Evolutionary conservation across 129 eudicot genomes (phyloP), one percentile per base, ranked within the genome.

Genomic region (Rutidosis leptorrhynchoides): DNA sequence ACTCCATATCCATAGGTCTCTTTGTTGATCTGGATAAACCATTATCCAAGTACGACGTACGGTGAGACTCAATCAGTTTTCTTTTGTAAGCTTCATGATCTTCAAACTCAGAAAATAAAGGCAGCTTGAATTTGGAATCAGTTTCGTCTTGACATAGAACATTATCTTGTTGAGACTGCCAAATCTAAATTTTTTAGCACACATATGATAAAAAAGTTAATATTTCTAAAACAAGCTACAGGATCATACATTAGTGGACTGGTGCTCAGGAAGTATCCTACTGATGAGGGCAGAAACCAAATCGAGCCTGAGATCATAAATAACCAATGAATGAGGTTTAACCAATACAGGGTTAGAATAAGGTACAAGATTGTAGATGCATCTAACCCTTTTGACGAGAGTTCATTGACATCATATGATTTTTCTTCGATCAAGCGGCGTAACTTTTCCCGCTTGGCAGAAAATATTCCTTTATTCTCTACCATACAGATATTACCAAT

Each of bases 201-300:
- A 26, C 12, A 70, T 20, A 37, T 29, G 19, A 2, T 51, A 69
- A 30, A 28, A 21, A 58, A 57, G 37, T 29, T 73, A 29, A 23
- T 1, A 28, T 23, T 43, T 54, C 11, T 68, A 46, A 6, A 62
- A 42, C 29, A 77, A 73, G 76, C 19, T 52, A 58, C 14, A 62
- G 57, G 70, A 30, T 51, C 83, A 59, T 85, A 92, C 98, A 23
- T 71, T 64, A 5, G 71, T 69, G 63, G 74, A 71, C n/a, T 60
- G 63, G 32, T 56, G 68, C 73, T 76, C 77, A 46, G 96, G 87
- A 25, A 80, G 81, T 61, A 92, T 79, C 72, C 96, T 87, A 65
- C 69, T 67, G 14, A 92, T 78, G 78, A 92, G 98, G 51, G 78
- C 67, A 55, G 84, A 61, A 59, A 92, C 87, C 81, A 88, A 56